Evolutionary conservation across 164 flowering plant species (phyloP).

Genomic region (Paratinospora sagittata): DNA sequence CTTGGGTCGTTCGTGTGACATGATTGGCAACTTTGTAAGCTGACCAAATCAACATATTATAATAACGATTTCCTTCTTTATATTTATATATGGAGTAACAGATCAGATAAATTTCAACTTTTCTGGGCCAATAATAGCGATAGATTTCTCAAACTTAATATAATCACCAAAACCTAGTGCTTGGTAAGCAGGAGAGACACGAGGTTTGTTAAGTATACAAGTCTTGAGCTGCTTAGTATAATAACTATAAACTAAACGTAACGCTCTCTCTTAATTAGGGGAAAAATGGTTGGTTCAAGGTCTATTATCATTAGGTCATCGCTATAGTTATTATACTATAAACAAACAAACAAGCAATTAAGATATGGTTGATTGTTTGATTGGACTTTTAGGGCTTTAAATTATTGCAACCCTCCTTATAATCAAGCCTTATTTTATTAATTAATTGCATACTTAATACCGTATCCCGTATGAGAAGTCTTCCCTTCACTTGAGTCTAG

Average conservation of each 20-base stretch:
- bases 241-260: constrained; percentile 1
- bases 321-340: background rate
- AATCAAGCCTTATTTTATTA: background rate
- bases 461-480: background rate
- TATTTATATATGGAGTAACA: constrained; percentile 5
- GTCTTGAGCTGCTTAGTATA: background rate
- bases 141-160: constrained; percentile 4
- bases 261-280: too few relatives aligned
- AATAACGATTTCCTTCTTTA: constrained; percentile 10
- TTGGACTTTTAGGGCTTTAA: background rate
- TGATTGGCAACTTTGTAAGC: constrained; percentile 34
- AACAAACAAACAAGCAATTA: background rate
- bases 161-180: constrained; percentile 3
- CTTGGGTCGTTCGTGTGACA: constrained; percentile 20
- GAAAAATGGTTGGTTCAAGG: background rate
- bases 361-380: background rate
- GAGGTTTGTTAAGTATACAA: background rate
- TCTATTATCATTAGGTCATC: constrained; percentile 1
- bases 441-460: background rate
- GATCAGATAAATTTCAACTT: constrained; percentile 29
- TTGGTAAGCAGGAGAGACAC: background rate
- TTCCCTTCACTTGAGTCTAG: background rate
- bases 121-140: constrained; percentile 29
- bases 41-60: constrained; percentile 11
- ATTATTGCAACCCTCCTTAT: background rate